phyloP scores from a whole-genome alignment of 305 asterid species.

The Solanum hybrid region DNA sequence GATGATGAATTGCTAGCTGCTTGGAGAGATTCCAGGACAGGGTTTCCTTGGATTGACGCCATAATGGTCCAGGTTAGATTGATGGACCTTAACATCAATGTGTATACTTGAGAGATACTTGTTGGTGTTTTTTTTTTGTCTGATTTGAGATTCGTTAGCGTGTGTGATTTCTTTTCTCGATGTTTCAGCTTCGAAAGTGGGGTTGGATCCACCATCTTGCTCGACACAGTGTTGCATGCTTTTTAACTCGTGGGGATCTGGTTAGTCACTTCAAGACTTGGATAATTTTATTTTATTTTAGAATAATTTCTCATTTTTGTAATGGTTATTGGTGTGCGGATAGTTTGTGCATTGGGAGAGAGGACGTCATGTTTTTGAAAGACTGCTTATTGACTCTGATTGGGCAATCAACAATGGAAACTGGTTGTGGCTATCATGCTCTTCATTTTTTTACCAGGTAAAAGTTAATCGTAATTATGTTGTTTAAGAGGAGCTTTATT shows the following conservation, averaged over 20 bases:
- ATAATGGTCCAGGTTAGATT: slow-evolving; percentile 75
- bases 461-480: slow-evolving; percentile 4
- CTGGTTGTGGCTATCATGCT: slow-evolving; percentile 95
- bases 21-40: slow-evolving; percentile 93
- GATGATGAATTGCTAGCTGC: slow-evolving; percentile 62
- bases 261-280: slow-evolving; percentile 24
- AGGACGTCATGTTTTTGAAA: slow-evolving; percentile 88
- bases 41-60: slow-evolving; percentile 98
- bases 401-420: slow-evolving; percentile 93
- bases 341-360: slow-evolving; percentile 90
- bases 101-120: neutral
- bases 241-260: slow-evolving; percentile 89
- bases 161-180: neutral
- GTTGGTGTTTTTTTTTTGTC: neutral
- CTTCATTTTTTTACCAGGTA: slow-evolving; percentile 95
- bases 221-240: slow-evolving; percentile 89
- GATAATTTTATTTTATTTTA: neutral
- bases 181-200: slow-evolving; percentile 65
- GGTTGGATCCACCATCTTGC: slow-evolving; percentile 99
- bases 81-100: neutral
- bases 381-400: slow-evolving; percentile 88
- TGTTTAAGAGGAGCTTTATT: neutral
- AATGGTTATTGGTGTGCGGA: slow-evolving; percentile 12
- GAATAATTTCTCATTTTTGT: slow-evolving; percentile 10
- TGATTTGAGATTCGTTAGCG: neutral